phyloP scores from a whole-genome alignment of 306 rosid genomes.

The Neltuma alba region DNA sequence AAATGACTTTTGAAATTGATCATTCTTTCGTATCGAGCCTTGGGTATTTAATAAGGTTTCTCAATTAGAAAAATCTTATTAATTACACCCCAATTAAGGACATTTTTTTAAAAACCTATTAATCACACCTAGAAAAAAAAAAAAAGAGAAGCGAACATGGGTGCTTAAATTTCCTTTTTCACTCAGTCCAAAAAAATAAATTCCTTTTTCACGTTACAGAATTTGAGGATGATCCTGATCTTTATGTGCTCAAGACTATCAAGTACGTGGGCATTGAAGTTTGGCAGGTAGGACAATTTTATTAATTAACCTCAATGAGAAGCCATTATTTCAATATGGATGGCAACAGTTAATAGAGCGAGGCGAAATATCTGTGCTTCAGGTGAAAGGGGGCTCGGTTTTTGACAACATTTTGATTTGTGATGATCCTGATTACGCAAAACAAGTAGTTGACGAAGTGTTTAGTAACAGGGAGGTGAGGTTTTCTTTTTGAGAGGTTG shows the following conservation, averaged over 20 bases:
- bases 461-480: constrained; percentile 58
- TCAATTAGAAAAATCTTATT: neutral
- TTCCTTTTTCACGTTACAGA: constrained; percentile 39
- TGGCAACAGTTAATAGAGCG: constrained; percentile 8
- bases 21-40: neutral
- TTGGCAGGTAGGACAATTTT: constrained; percentile 59
- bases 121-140: neutral
- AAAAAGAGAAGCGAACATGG: too few species aligned
- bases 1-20: too few species aligned
- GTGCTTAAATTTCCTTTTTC: constrained; percentile 19
- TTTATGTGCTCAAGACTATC: constrained; percentile 65
- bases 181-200: too few species aligned
- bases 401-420: constrained; percentile 60
- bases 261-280: constrained; percentile 63
- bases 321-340: constrained; percentile 27
- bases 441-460: constrained; percentile 56
- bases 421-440: constrained; percentile 67
- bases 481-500: constrained; percentile 11
- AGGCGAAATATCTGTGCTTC: constrained; percentile 33
- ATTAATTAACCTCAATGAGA: neutral
- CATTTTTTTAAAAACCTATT: neutral
- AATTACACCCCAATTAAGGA: neutral
- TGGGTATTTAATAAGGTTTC: neutral
- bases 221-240: constrained; percentile 66
- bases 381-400: constrained; percentile 68